Conservation (phyloP, 371 early-diverging fungal genomes). For the Sporodiniella umbellata region DNA sequence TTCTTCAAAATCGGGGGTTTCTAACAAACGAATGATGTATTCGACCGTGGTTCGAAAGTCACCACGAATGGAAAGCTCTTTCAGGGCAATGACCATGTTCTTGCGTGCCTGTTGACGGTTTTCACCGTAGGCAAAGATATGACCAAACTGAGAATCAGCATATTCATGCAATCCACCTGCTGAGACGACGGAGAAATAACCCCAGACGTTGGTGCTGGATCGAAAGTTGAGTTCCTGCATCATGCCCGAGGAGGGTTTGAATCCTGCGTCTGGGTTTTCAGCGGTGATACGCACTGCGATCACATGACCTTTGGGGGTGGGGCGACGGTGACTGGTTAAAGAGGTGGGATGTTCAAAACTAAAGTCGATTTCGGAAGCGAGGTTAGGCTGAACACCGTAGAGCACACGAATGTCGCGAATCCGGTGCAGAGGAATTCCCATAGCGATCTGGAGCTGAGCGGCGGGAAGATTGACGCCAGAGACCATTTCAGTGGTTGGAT, state of each 20-base stretch:
- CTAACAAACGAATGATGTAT: slow-evolving; percentile 92
- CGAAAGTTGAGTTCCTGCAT: slow-evolving; percentile 95
- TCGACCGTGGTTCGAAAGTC: slow-evolving; percentile 98
- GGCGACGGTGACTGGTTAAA: slow-evolving; percentile 81
- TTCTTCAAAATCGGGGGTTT: slow-evolving; percentile 83
- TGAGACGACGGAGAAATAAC: slow-evolving; percentile 96
- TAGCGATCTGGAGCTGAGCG: slow-evolving; percentile 96
- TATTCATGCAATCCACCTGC: slow-evolving; percentile 97
- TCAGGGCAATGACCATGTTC: slow-evolving; percentile 95
- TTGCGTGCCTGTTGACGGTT: slow-evolving; percentile 92
- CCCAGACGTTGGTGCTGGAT: slow-evolving; percentile 94
- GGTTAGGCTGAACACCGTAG: slow-evolving; percentile 84
- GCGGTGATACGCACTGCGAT: slow-evolving; percentile 98
- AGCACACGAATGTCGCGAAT: slow-evolving; percentile 94
- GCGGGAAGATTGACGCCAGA: slow-evolving; percentile 97
- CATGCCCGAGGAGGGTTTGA: slow-evolving; percentile 96
- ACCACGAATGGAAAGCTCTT: slow-evolving; percentile 97
- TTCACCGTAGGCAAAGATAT: slow-evolving; percentile 97
- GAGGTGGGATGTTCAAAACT: slow-evolving; percentile 78
- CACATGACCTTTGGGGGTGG: slow-evolving; percentile 95
- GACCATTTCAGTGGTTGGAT: slow-evolving; percentile 98
- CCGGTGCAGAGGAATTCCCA: slow-evolving; percentile 94
- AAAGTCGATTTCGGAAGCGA: slow-evolving; percentile 91
- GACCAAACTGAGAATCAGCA: slow-evolving; percentile 99
- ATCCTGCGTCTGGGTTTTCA: slow-evolving; percentile 99